These are phyloP conservation scores for Phaeoacremonium minimum DNA, from an alignment of 2,329 filamentous ascomycete species.

Conservation along the genomic window DNA sequence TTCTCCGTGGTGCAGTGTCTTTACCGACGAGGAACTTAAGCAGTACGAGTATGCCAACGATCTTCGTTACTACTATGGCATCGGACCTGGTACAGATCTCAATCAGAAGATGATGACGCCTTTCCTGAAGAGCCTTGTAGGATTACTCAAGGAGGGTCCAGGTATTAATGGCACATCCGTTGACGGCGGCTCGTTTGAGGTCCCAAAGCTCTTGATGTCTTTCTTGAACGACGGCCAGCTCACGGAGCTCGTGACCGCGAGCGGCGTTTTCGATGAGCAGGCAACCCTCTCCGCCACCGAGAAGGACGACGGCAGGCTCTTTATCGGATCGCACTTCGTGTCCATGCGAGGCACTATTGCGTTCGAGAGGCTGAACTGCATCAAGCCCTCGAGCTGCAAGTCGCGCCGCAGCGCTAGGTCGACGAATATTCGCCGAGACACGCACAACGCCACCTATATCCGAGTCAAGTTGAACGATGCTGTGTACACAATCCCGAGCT, in stretches of 20 bases:
- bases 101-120: slow-evolving; percentile 58
- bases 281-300: slow-evolving; percentile 38
- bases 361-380: slow-evolving; percentile 59
- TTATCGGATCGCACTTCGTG: slow-evolving; percentile 50
- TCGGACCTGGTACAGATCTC: slow-evolving; percentile 51
- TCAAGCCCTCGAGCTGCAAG: slow-evolving; percentile 2
- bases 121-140: slow-evolving; percentile 49
- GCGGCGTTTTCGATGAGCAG: slow-evolving; percentile 58
- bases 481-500: slow-evolving; percentile 54
- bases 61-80: slow-evolving; percentile 63
- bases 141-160: slow-evolving; percentile 48
- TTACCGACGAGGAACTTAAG: slow-evolving; percentile 56
- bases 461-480: slow-evolving; percentile 59
- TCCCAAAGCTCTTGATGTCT: slow-evolving; percentile 54
- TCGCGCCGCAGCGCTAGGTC: neutral
- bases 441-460: slow-evolving; percentile 37
- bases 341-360: slow-evolving; percentile 63
- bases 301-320: slow-evolving; percentile 44
- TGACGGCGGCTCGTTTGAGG: slow-evolving; percentile 38
- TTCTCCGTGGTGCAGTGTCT: slow-evolving; percentile 60
- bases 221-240: slow-evolving; percentile 67
- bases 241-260: slow-evolving; percentile 53
- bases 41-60: slow-evolving; percentile 66
- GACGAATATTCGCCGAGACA: slow-evolving; percentile 7
- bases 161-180: slow-evolving; percentile 39